Percentiles rank a stretch among this genome's conserved stretches.
phyloP scores from a whole-genome alignment of 2,329 filamentous ascomycete species.

The Neopestalotiopsis sp. region DNA sequence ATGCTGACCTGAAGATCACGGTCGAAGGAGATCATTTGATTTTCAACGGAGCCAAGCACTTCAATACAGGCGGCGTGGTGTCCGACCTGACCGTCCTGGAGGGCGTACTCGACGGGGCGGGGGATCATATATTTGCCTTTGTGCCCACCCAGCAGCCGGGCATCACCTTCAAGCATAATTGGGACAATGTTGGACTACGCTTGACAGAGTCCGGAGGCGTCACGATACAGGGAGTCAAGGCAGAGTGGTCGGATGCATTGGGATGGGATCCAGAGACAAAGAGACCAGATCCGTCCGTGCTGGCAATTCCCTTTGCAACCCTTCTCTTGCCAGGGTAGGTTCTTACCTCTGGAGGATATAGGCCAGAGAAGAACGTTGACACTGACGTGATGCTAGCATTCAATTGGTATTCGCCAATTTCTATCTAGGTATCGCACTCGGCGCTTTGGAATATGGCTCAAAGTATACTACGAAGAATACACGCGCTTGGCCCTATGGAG shows the following conservation, averaged over 20 bases:
- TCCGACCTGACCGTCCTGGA: slow-evolving; percentile 71
- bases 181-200: slow-evolving; percentile 68
- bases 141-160: slow-evolving; percentile 63
- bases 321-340: slow-evolving; percentile 64
- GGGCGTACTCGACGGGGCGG: slow-evolving; percentile 57
- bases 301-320: slow-evolving; percentile 59
- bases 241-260: slow-evolving; percentile 65
- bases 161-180: slow-evolving; percentile 63
- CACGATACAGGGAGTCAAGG: slow-evolving; percentile 61
- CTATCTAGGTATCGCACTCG: slow-evolving; percentile 51
- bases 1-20: slow-evolving; percentile 64
- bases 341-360: neutral
- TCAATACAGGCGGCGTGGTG: slow-evolving; percentile 71
- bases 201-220: slow-evolving; percentile 69
- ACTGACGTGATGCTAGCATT: slow-evolving; percentile 45
- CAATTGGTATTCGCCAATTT: slow-evolving; percentile 72
- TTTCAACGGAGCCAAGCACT: slow-evolving; percentile 68
- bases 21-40: slow-evolving; percentile 58
- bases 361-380: no score
- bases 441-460: slow-evolving; percentile 59
- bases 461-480: slow-evolving; percentile 63
- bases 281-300: slow-evolving; percentile 53
- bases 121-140: slow-evolving; percentile 67
- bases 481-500: slow-evolving; percentile 68
- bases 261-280: slow-evolving; percentile 62